Base-by-base conservation (phyloP, 2,329 filamentous ascomycete genomes). In the Apiospora koreana region DNA sequence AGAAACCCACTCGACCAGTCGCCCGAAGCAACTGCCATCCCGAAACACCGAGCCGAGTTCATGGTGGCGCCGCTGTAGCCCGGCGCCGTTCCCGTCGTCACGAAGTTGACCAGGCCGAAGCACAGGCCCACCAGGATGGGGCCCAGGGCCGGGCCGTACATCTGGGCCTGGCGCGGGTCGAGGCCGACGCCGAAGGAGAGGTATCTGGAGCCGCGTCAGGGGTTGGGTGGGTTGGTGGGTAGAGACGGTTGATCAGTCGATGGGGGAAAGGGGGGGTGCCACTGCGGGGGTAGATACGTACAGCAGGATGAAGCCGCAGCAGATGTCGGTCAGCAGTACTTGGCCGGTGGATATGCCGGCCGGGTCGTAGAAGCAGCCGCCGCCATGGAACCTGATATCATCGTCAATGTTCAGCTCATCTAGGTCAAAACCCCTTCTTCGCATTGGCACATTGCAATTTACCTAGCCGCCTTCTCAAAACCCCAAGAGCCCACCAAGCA, bases 51-150 rank as follows among this genome's bases (percentile, higher is more conserved):
- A 18, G 54, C 54, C 7, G 31, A 31, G 18, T 38, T 62, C 54
- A 62, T 62, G 28, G 54, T 38, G 18, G 31, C 54, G 54, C 54
- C 28, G 28, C 54, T 16, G 54, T 62, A 62, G 28, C 28, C 54
- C 16, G 54, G 28, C 3, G 54, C 54, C 54, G 54, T 58, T 18
- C 28, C 31, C 31, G 54, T 62, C 31, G 54, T n/a, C 18, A 62
- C 54, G 31, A 62, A 62, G 31, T 62, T 62, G 54, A 62, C 54
- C 50, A 58, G 31, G 50, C 50, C 50, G 28, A 58, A 58, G 28
- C 50, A 35, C 7, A 58, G 28, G 50, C 50, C 50, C 28, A 58
- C 50, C 16, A 58, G 50, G 50, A 35, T 35, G 28, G 28, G 50
- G 28, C 50, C 50, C 28, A 58, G 50, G 50, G 50, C 50, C 50